These are phyloP conservation scores for Silene coronaria DNA, from an alignment of 179 eudicot species.

Conservation along the genomic window DNA sequence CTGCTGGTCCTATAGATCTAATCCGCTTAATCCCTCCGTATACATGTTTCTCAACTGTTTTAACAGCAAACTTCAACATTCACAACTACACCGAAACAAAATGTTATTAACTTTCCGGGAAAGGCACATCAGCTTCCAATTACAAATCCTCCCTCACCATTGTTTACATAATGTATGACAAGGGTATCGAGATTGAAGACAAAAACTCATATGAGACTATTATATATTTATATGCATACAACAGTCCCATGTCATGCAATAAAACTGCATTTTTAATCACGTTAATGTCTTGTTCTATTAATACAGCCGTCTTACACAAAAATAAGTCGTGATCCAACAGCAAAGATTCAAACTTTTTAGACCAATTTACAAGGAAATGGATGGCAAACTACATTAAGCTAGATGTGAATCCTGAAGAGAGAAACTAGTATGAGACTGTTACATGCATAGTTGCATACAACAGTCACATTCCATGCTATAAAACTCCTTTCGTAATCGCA, in stretches of 20 bases:
- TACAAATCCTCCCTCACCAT: neutral
- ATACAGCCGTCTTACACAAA: neutral
- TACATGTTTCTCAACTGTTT: neutral
- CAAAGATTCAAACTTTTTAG: neutral
- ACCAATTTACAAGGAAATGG: neutral
- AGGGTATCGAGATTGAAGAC: neutral
- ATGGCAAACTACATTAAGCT: too few relatives aligned
- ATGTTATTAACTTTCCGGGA: too few relatives aligned
- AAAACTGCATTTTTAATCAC: neutral
- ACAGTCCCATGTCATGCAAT: too few relatives aligned
- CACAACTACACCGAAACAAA: neutral
- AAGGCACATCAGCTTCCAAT: neutral
- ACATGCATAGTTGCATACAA: too few relatives aligned
- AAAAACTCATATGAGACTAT: neutral
- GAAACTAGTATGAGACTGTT: too few relatives aligned
- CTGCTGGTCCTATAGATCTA: neutral
- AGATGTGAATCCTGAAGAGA: neutral
- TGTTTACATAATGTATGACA: neutral
- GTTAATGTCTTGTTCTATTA: neutral
- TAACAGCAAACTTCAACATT: neutral
- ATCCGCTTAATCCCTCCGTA: neutral
- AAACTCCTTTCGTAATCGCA: neutral
- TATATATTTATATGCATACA: too few relatives aligned
- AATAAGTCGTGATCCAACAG: neutral
- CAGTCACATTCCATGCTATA: neutral